phyloP scores from a whole-genome alignment of 768 basidiomycete genomes.

The Cystofilobasidium capitatum region DNA sequence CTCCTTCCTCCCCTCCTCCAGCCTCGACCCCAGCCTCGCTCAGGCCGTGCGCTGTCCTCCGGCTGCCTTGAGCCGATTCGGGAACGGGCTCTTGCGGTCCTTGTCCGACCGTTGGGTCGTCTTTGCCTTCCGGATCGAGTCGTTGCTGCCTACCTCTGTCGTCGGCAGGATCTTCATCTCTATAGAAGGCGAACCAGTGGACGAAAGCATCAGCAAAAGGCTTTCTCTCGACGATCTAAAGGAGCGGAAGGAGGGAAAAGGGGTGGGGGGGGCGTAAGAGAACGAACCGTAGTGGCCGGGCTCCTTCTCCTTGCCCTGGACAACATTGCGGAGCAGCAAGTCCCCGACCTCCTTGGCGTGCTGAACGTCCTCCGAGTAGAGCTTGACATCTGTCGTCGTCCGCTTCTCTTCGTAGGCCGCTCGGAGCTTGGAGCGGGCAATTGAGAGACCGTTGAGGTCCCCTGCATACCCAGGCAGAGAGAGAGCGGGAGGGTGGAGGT shows the following conservation, averaged over 20 bases:
- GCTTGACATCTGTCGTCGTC: not conserved
- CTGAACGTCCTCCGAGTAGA: conserved; percentile 2
- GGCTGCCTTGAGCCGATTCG: conserved; percentile 11
- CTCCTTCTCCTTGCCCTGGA: conserved; percentile 14
- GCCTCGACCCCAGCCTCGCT: not conserved
- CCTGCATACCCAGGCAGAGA: not conserved
- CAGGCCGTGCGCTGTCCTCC: not conserved
- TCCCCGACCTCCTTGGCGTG: conserved; percentile 17
- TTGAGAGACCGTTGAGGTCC: conserved; percentile 2
- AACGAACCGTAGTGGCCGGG: conserved; percentile 11
- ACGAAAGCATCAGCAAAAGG: not conserved
- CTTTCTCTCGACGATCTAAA: no score
- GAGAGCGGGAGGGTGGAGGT: not conserved
- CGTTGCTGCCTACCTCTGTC: conserved; percentile 21
- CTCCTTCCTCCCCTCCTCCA: not conserved
- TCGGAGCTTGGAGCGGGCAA: conserved; percentile 16
- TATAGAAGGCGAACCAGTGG: not conserved
- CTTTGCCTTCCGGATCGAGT: conserved; percentile 19
- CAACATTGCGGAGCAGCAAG: conserved; percentile 14
- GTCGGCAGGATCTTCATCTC: conserved; percentile 19
- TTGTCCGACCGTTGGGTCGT: not conserved
- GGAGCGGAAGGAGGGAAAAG: not conserved
- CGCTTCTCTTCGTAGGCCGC: conserved; percentile 7
- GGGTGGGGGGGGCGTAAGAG: not conserved
- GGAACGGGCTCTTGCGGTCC: conserved; percentile 12